Evolutionary conservation across 805 yeast species (phyloP).

Genomic region (Ogataea degrootiae): DNA sequence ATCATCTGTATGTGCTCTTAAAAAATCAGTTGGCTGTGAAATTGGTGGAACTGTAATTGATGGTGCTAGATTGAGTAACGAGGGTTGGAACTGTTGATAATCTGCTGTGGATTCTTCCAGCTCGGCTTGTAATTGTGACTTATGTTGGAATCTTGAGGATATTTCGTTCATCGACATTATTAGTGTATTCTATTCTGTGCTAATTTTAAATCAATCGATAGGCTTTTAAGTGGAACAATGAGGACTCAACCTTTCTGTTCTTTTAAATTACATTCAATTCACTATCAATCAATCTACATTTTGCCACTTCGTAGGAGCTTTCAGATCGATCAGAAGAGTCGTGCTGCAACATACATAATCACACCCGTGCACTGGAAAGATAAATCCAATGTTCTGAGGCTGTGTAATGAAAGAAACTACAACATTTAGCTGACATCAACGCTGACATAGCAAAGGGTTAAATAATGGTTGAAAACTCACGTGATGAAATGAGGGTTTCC

Average conservation of each 20-base stretch:
- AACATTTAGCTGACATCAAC: no score
- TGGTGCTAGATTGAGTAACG: constrained; percentile 43
- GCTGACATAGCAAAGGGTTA: no score
- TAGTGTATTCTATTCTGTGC: not conserved
- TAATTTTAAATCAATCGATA: not conserved
- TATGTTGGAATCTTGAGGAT: constrained; percentile 23
- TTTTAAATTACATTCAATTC: no score
- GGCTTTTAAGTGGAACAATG: no score
- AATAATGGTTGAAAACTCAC: no score
- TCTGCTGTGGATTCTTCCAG: constrained; percentile 17
- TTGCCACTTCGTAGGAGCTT: not conserved
- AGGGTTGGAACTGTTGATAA: constrained; percentile 12
- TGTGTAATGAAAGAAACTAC: no score
- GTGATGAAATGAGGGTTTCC: no score
- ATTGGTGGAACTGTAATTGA: constrained; percentile 73
- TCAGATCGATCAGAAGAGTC: no score
- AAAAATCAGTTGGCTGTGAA: constrained; percentile 82
- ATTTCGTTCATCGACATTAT: constrained; percentile 29
- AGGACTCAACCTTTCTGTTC: no score
- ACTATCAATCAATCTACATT: not conserved
- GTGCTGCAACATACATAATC: no score
- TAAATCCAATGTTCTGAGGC: no score
- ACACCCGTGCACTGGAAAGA: no score
- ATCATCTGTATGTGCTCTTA: constrained; percentile 98
- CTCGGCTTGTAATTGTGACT: constrained; percentile 21